Base-by-base conservation (phyloP, 2,329 filamentous ascomycete species). In the Myrmaecium sp. region DNA sequence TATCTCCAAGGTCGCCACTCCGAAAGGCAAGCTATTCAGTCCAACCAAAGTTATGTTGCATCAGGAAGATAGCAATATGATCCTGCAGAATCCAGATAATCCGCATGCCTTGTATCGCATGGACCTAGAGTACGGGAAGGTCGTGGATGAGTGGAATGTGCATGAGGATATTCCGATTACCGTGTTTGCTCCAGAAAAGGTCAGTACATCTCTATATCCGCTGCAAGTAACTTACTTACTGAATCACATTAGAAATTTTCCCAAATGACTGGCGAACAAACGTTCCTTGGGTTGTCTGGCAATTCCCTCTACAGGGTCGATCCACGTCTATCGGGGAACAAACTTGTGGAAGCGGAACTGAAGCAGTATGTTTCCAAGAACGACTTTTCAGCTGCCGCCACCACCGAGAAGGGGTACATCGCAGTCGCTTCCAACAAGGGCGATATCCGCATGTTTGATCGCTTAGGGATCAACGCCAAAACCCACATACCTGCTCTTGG, bases 351-450 rank as follows among this genome's bases (percentile, higher is more conserved):
- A 35, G 66, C 76, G 5, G 74, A 95, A 40, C 66, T 95, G 42
- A 95, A 98, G 62, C 86, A 95, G 50, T 98, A 98, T 47, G 72
- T 66, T 8, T 91, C 83, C 42, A 95, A 95, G 67, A 95, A 95
- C 44, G 84, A 92, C 43, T 98, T 98, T 55, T 94, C 84, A 0
- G 77, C 86, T 9, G 67, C 91, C 15, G 82, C 89, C 4, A 95
- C 89, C 0, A 98, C 89, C 0, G 83, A 92, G 44, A 86, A 95
- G 56, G 89, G 89, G 7, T 91, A 94, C 46, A 83, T 98, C 36
- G 89, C 89, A 4, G 84, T 98, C 5, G 86, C 89, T 0, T 94
- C 83, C 28, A 92, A 92, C 59, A 98, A 98, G 61, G 89, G 89
- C 40, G 89, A 98, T 40, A 83, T 98, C 34, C 81, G 89, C 29